phyloP scores from a whole-genome alignment of 805 yeast species.

The Candida vartiovaarae region DNA sequence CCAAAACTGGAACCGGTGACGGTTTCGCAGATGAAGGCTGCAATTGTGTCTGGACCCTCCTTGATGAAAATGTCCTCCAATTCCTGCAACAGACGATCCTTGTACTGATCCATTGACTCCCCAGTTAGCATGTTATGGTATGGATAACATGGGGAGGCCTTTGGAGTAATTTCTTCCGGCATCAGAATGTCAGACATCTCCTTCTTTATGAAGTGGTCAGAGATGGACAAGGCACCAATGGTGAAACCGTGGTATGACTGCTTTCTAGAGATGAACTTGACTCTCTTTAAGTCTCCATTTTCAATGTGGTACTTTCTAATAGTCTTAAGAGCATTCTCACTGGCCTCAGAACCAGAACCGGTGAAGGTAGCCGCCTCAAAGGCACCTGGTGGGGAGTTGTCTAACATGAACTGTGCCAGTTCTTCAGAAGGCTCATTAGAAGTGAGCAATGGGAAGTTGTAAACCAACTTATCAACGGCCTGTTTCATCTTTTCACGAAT shows the following conservation, averaged over 20 bases:
- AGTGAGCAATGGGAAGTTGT: conserved; percentile 28
- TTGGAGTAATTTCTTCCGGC: conserved; percentile 21
- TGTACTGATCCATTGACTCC: conserved; percentile 34
- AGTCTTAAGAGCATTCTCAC: conserved; percentile 57
- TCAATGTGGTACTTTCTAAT: conserved; percentile 40
- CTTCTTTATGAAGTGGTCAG: conserved; percentile 32
- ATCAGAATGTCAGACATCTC: conserved; percentile 26
- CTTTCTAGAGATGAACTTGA: conserved; percentile 36
- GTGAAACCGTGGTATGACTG: conserved; percentile 46
- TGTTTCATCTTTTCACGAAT: conserved; percentile 32
- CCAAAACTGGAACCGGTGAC: conserved; percentile 43
- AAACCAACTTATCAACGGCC: conserved; percentile 31
- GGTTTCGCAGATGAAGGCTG: conserved; percentile 39
- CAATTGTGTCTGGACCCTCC: conserved; percentile 37
- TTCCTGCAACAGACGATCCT: conserved; percentile 31
- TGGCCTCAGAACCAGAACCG: conserved; percentile 62
- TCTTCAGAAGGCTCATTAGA: conserved; percentile 34
- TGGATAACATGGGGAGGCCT: conserved; percentile 24
- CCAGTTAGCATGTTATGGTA: conserved; percentile 23
- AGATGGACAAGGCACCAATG: conserved; percentile 37
- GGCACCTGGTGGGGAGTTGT: conserved; percentile 37
- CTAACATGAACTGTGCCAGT: conserved; percentile 36
- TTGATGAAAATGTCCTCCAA: conserved; percentile 35
- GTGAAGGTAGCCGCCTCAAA: conserved; percentile 38
- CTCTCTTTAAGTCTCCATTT: conserved; percentile 35